phyloP scores from a whole-genome alignment of 768 basidiomycete genomes.

The Dictyophora rubrovolvata region DNA sequence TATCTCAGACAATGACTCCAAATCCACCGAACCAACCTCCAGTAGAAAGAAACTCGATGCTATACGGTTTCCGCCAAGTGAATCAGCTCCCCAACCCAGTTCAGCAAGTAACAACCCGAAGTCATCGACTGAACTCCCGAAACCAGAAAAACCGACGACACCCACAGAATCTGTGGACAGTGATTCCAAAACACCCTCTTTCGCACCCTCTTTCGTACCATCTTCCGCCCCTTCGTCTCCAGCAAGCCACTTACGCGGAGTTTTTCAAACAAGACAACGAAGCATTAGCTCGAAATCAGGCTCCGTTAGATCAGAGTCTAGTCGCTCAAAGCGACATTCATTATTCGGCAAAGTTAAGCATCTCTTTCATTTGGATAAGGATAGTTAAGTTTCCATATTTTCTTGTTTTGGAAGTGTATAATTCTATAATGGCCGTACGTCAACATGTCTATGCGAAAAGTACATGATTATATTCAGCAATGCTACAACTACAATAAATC shows the following conservation, averaged over 20 bases:
- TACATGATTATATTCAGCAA: background rate
- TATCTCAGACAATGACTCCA: no score
- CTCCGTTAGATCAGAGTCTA: constrained; percentile 8
- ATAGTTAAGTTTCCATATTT: constrained; percentile 10
- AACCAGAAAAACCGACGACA: constrained; percentile 12
- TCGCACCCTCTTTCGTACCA: constrained; percentile 18
- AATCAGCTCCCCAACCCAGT: no score
- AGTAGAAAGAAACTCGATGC: no score
- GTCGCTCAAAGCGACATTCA: constrained; percentile 43
- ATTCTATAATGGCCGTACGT: background rate
- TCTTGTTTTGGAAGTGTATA: background rate
- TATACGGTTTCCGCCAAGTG: no score
- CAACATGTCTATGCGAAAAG: background rate
- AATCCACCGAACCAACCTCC: no score
- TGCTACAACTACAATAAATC: background rate
- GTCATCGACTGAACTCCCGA: background rate
- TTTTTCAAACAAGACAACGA: background rate
- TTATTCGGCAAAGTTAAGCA: constrained; percentile 44
- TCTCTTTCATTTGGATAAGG: constrained; percentile 38
- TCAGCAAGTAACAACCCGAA: background rate
- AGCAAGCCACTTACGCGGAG: constrained; percentile 28
- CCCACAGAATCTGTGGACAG: constrained; percentile 16
- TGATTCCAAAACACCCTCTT: constrained; percentile 19
- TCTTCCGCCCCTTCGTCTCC: constrained; percentile 18
- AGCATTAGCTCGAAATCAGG: background rate